Evolutionary conservation across 2,329 filamentous ascomycete genomes (phyloP).

Genomic region (Talaromyces sp.): DNA sequence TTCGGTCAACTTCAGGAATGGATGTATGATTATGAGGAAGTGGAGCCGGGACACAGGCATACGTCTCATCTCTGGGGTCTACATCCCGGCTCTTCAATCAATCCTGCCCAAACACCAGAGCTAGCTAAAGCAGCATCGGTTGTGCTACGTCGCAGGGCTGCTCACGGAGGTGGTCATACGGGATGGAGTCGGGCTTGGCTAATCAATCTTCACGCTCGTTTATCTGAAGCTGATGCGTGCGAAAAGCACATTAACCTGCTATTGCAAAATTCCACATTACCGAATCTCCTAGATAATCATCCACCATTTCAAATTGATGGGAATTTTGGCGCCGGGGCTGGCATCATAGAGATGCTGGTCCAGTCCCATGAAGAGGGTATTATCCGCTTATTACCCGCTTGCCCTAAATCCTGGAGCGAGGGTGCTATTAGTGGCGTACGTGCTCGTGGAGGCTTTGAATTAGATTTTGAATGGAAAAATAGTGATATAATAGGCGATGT

Average conservation of each 20-base stretch:
- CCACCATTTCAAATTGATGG: conserved; percentile 50
- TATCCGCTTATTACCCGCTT: conserved; percentile 36
- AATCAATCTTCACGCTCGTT: conserved; percentile 45
- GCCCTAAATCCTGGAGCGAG: conserved; percentile 29
- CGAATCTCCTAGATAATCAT: conserved; percentile 46
- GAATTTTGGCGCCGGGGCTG: conserved; percentile 47
- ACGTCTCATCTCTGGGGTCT: conserved; percentile 34
- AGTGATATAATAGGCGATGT: not conserved
- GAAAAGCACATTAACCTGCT: conserved; percentile 39
- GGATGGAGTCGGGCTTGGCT: conserved; percentile 53
- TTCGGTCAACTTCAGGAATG: conserved; percentile 32
- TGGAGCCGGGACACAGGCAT: conserved; percentile 50
- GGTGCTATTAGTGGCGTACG: conserved; percentile 32
- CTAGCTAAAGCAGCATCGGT: conserved; percentile 13
- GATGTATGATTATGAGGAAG: conserved; percentile 34
- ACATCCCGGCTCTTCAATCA: not conserved
- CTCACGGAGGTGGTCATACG: conserved; percentile 38
- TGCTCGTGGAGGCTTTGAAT: conserved; percentile 33
- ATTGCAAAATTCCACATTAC: conserved; percentile 41
- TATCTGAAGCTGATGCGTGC: conserved; percentile 43
- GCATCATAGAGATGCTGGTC: conserved; percentile 44
- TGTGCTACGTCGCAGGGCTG: conserved; percentile 24
- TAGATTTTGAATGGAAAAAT: conserved; percentile 35
- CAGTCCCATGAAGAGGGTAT: conserved; percentile 33
- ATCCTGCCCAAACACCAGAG: not conserved